Percentiles rank a stretch among this genome's conserved stretches.
Conservation (phyloP, 352 stramenopile genomes). For the Globisporangium cylindrosporum region DNA sequence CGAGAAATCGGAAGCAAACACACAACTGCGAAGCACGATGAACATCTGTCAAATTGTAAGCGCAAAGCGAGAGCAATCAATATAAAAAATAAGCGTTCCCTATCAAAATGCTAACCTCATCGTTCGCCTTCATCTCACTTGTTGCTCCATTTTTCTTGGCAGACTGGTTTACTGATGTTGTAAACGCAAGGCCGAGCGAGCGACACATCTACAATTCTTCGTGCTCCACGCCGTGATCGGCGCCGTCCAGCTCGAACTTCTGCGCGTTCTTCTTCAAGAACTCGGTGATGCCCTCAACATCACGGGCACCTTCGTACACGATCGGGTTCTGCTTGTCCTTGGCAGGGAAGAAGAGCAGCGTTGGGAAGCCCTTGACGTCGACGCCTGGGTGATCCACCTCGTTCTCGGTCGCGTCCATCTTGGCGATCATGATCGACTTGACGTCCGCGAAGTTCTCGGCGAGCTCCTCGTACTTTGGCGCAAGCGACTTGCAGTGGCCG, state of each 20-base stretch:
- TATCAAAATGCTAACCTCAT: conserved; percentile 16
- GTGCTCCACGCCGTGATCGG: conserved; percentile 57
- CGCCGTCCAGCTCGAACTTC: conserved; percentile 74
- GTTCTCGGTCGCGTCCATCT: conserved; percentile 96
- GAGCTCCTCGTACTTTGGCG: conserved; percentile 90
- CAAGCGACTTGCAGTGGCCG: conserved; percentile 83
- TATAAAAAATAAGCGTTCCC: conserved; percentile 14
- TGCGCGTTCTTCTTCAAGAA: conserved; percentile 89
- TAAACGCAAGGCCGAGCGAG: not conserved
- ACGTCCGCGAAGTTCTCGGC: conserved; percentile 87
- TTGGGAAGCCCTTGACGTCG: conserved; percentile 93
- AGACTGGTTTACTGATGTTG: not conserved
- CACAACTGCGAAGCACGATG: not conserved
- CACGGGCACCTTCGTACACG: conserved; percentile 79
- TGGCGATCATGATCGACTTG: conserved; percentile 91
- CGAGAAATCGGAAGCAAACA: not conserved
- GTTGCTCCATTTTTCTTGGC: not conserved
- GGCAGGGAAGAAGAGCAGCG: conserved; percentile 93
- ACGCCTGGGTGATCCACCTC: conserved; percentile 91
- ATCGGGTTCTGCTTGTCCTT: conserved; percentile 88
- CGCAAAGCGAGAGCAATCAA: conserved; percentile 10
- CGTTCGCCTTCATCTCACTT: conserved; percentile 2
- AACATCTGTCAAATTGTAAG: not conserved
- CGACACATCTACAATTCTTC: conserved; percentile 51
- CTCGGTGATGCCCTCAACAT: conserved; percentile 79